Percentiles rank a stretch among this genome's conserved stretches.
Conservation (phyloP, 225 moss, liverwort and hornwort species). For the Ulota crispa region DNA sequence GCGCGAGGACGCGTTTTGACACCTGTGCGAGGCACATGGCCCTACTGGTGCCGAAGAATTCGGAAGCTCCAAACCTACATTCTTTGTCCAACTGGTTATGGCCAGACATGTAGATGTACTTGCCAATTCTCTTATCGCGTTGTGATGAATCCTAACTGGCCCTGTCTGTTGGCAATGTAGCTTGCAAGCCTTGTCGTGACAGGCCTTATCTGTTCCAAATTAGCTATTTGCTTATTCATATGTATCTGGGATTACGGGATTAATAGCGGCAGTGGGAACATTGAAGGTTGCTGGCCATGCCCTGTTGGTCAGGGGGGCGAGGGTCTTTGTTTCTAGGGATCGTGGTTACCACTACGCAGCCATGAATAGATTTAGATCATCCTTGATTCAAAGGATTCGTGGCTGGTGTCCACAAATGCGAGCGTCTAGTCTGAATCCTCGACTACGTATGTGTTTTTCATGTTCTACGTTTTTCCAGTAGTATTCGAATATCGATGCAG, state of each 20-base stretch:
- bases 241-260: neutral
- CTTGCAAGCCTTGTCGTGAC: neutral
- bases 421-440: neutral
- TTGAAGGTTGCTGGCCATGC: neutral
- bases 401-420: neutral
- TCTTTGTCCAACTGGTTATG: neutral
- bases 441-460: neutral
- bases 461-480: neutral
- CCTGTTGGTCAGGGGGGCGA: neutral
- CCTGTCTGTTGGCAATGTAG: neutral
- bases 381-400: neutral
- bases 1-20: neutral
- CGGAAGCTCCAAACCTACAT: neutral
- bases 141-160: neutral
- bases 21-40: neutral
- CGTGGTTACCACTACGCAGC: neutral
- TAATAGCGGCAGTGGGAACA: neutral
- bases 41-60: neutral
- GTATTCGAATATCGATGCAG: neutral
- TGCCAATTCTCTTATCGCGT: neutral
- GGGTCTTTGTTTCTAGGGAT: neutral
- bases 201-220: slow-evolving; percentile 7
- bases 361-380: neutral
- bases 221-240: neutral
- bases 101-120: neutral